These are phyloP conservation scores for Colletotrichum shisoi DNA, from an alignment of 2,329 filamentous ascomycete genomes.

Conservation along the genomic window DNA sequence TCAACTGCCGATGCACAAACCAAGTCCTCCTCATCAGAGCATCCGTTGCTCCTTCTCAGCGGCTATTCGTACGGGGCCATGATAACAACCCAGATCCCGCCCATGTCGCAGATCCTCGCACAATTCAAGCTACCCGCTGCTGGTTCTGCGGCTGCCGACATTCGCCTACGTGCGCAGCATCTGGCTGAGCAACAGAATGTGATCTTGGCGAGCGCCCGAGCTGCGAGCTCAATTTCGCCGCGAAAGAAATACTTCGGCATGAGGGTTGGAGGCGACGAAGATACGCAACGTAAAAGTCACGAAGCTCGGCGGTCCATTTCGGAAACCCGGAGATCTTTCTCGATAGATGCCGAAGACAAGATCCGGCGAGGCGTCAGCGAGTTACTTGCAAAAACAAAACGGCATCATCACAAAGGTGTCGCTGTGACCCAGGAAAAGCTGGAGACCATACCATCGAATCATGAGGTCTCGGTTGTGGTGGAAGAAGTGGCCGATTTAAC, in stretches of 20 bases:
- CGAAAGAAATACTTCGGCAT: conserved; percentile 49
- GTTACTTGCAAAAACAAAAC: conserved; percentile 54
- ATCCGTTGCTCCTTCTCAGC: conserved; percentile 65
- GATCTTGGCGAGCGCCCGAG: conserved; percentile 51
- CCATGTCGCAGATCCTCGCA: conserved; percentile 65
- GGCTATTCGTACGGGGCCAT: conserved; percentile 94
- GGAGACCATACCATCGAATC: conserved; percentile 40
- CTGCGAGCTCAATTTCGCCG: conserved; percentile 45
- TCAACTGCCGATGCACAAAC: conserved; percentile 27
- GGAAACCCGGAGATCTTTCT: conserved; percentile 51
- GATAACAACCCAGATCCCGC: conserved; percentile 76
- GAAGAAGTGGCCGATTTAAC: conserved; percentile 48
- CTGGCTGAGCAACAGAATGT: conserved; percentile 70
- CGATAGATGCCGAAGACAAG: conserved; percentile 57
- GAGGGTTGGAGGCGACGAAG: conserved; percentile 61
- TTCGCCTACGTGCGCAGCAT: conserved; percentile 72
- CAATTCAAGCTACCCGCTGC: conserved; percentile 62
- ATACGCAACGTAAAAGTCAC: conserved; percentile 51
- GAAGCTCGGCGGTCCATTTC: conserved; percentile 52
- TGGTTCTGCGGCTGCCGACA: conserved; percentile 71
- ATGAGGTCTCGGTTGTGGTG: conserved; percentile 44
- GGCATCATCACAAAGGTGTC: conserved; percentile 40
- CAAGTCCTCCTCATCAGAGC: conserved; percentile 19
- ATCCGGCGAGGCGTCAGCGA: conserved; percentile 59
- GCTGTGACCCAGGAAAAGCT: conserved; percentile 21